Evolutionary conservation across 129 eudicot genomes (phyloP).

Genomic region (Glebionis coronaria): DNA sequence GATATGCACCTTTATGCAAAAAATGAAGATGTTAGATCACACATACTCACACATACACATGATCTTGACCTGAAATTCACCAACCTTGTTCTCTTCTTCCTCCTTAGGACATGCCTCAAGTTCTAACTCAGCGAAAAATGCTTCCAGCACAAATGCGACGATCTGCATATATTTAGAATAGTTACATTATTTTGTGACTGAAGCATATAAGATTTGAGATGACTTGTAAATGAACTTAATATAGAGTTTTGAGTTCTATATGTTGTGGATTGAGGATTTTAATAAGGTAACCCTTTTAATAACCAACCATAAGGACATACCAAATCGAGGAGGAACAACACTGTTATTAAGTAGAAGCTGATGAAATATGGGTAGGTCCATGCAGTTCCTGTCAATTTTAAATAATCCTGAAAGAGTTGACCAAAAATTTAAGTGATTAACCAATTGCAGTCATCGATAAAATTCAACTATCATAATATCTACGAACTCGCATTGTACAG

Average conservation of each 20-base stretch:
- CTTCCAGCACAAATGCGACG: slow-evolving; percentile 96
- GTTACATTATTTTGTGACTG: background rate
- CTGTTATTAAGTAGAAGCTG: slow-evolving; percentile 85
- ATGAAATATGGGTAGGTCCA: slow-evolving; percentile 74
- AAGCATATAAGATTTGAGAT: background rate
- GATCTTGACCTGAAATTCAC: too few species aligned
- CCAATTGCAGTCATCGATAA: slow-evolving; percentile 4
- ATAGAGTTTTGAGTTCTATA: background rate
- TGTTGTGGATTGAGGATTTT: slow-evolving; percentile 1
- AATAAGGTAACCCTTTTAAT: too few species aligned
- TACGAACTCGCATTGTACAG: background rate
- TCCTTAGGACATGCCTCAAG: slow-evolving; percentile 58
- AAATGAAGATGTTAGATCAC: too few species aligned
- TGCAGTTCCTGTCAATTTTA: slow-evolving; percentile 57
- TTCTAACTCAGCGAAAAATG: slow-evolving; percentile 92
- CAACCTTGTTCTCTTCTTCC: slow-evolving; percentile 51
- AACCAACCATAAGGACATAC: slow-evolving; percentile 19
- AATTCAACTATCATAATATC: slow-evolving; percentile 2
- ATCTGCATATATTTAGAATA: slow-evolving; percentile 45
- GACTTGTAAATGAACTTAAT: background rate
- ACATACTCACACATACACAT: too few species aligned
- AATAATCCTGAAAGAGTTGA: slow-evolving; percentile 62
- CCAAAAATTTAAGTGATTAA: slow-evolving; percentile 1
- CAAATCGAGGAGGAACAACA: slow-evolving; percentile 41
- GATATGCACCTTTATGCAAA: too few species aligned